Evolutionary conservation across 768 basidiomycete species (phyloP).

Genomic region (Russula olivacea): DNA sequence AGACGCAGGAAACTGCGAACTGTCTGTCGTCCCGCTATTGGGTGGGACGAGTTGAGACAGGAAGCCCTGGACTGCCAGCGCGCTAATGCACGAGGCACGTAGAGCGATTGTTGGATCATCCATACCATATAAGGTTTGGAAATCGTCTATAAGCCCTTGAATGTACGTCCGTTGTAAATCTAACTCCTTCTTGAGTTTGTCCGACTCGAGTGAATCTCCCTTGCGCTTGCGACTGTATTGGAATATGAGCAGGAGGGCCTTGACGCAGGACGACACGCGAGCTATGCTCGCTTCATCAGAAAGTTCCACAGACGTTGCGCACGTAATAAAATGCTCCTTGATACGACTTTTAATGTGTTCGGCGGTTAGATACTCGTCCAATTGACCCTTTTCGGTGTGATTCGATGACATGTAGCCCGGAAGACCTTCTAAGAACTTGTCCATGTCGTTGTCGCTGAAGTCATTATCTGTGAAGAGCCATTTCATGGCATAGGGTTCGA

Average conservation of each 20-base stretch:
- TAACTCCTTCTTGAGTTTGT: not conserved
- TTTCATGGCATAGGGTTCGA: conserved; percentile 7
- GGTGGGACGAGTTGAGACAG: not conserved
- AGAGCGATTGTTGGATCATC: not conserved
- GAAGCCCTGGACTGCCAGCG: conserved; percentile 7
- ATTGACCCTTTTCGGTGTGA: not conserved
- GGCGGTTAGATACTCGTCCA: not conserved
- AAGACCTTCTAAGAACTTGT: conserved; percentile 16
- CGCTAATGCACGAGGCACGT: conserved; percentile 9
- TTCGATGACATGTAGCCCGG: conserved; percentile 10
- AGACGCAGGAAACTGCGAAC: too few relatives aligned
- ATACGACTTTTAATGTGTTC: not conserved
- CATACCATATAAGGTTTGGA: not conserved
- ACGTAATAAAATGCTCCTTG: conserved; percentile 10
- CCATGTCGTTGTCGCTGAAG: conserved; percentile 15
- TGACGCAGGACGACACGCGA: conserved; percentile 7
- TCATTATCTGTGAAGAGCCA: conserved; percentile 14
- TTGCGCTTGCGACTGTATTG: not conserved
- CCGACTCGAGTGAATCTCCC: not conserved
- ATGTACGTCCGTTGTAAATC: not conserved
- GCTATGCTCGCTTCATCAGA: not conserved
- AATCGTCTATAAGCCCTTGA: not conserved
- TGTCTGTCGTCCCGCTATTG: too few relatives aligned
- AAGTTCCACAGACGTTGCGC: conserved; percentile 8
- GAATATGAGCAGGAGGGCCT: conserved; percentile 11